Evolutionary conservation across 805 yeast species (phyloP).

Genomic region (Saccharomycopsis guyanensis): DNA sequence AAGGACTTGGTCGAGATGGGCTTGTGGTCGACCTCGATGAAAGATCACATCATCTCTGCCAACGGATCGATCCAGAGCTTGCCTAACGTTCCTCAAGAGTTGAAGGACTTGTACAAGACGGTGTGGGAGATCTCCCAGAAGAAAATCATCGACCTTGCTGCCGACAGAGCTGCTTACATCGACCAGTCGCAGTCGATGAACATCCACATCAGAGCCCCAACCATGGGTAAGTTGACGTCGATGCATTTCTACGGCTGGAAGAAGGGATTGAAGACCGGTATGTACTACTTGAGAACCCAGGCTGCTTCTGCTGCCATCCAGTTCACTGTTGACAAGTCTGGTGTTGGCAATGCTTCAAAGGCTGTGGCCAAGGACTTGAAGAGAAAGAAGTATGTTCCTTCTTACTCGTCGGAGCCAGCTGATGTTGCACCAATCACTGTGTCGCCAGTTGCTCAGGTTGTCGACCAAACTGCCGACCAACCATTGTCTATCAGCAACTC

Average conservation of each 20-base stretch:
- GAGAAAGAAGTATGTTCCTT: conserved; percentile 30
- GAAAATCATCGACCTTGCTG: conserved; percentile 67
- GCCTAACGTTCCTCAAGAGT: conserved; percentile 61
- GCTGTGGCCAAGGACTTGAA: conserved; percentile 24
- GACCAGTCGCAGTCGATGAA: conserved; percentile 94
- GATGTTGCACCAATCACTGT: conserved; percentile 19
- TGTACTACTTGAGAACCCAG: conserved; percentile 95
- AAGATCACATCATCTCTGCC: conserved; percentile 63
- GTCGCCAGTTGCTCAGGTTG: conserved; percentile 23
- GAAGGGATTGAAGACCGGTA: conserved; percentile 96
- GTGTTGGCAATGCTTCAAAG: conserved; percentile 17
- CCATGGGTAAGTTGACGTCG: conserved; percentile 92
- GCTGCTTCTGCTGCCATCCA: conserved; percentile 97
- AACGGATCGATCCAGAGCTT: conserved; percentile 84
- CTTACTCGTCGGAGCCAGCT: conserved; percentile 16
- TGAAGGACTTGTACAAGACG: conserved; percentile 79
- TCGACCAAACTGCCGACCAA: conserved; percentile 1
- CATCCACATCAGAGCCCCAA: conserved; percentile 80
- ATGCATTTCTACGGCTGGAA: conserved; percentile 99
- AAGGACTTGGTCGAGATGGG: conserved; percentile 77
- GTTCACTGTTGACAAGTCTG: conserved; percentile 58
- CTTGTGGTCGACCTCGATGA: conserved; percentile 75
- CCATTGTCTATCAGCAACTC: neutral
- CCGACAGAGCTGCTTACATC: conserved; percentile 72
- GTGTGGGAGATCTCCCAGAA: conserved; percentile 96